Evolutionary conservation across 2,329 filamentous ascomycete genomes (phyloP), one percentile per base, ranked within the genome.

Genomic region (Blumeriella jaapii): DNA sequence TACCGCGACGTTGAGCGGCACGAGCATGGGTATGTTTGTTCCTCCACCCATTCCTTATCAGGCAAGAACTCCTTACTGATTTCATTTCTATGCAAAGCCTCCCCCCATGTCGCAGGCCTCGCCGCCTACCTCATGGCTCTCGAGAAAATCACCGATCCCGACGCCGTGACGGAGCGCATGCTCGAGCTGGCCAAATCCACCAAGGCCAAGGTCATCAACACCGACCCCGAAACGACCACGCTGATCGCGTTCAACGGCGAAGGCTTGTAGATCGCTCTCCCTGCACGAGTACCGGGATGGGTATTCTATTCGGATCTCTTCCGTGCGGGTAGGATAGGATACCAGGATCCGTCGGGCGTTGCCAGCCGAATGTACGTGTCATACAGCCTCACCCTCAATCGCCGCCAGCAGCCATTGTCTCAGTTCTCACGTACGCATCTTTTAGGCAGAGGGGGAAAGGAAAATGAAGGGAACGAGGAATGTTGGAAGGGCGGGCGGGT

Each of bases 21-120:
- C 75, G 2, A 73, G 66, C 28, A 78, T 77, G 73, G 68, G 44
- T 46, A 36, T 26, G 44, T 40, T 29, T 6, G 11, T 18, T 15
- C 25, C 8, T 30, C 16, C 18, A 6, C 10, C 10, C 14, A 8
- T 19, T 17, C 3, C 5, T n/a, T 18, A 9, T 10, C 10, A 19
- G n/a, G 15, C 17, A 14, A 26, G 22, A 4, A n/a, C 9, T 6
- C 25, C 15, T 15, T 14, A 10, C 12, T 29, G 28, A 25, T 15
- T 7, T 13, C 12, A 32, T 22, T 29, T 6, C 18, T 17, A 64
- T n/a, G 12, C 22, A 9, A 65, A 71, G 75, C 78, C 16, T 68
- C 68, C 9, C 78, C 78, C 1, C 77, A 82, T 53, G 66, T 82
- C 35, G 68, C 73, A 30, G 79, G 79, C 30, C 62, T 83, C 3